phyloP scores from a whole-genome alignment of 768 basidiomycete genomes.

The Tulasnella calospora region DNA sequence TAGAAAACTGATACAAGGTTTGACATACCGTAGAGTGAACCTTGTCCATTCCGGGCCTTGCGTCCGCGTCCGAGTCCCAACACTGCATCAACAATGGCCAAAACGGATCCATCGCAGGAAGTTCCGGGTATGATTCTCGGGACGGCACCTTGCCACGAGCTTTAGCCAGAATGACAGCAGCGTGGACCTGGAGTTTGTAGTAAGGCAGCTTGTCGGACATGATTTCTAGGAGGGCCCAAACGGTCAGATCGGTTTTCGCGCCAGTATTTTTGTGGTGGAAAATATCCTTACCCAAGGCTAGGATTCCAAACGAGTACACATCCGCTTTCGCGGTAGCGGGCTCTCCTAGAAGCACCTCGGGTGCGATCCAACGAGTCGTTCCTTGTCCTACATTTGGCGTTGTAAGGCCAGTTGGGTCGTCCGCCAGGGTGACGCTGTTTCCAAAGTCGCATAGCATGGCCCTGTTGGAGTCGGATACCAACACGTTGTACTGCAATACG shows the following conservation, averaged over 20 bases:
- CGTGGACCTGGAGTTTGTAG: background rate
- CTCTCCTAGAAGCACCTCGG: background rate
- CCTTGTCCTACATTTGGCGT: constrained; percentile 1
- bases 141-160: background rate
- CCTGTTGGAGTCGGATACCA: background rate
- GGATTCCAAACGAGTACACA: background rate
- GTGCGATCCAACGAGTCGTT: constrained; percentile 5
- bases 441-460: constrained; percentile 12
- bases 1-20: background rate
- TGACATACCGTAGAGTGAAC: background rate
- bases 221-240: background rate
- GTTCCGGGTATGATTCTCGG: background rate
- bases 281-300: background rate
- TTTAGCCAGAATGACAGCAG: constrained; percentile 1
- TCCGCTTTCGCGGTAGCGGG: background rate
- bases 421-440: background rate
- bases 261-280: background rate
- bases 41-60: background rate
- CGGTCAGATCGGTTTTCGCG: background rate
- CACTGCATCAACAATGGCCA: constrained; percentile 9
- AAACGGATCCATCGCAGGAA: background rate
- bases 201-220: constrained; percentile 15
- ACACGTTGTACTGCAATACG: background rate
- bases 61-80: background rate
- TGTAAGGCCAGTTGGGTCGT: constrained; percentile 1